Conservation (phyloP, 2,329 filamentous ascomycete genomes). For the Penicillium hesseltinei region DNA sequence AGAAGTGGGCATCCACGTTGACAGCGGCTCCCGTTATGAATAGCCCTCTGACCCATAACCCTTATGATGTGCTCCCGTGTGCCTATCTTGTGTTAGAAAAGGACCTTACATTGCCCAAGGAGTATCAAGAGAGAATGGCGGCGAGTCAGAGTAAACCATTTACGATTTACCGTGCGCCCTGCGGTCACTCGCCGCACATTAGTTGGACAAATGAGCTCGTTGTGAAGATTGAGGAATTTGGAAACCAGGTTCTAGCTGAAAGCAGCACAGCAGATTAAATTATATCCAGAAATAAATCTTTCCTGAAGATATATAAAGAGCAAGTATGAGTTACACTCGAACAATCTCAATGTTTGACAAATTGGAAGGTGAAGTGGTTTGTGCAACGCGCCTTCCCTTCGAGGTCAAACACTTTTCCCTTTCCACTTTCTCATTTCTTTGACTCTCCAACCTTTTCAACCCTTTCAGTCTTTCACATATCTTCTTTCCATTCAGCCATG, state of each 20-base stretch:
- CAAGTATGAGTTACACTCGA: background rate
- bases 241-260: background rate
- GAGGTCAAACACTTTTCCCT: background rate
- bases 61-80: conserved; percentile 32
- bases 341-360: background rate
- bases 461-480: background rate
- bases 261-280: background rate
- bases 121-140: conserved; percentile 35
- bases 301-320: background rate
- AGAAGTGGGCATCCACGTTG: conserved; percentile 25
- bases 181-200: conserved; percentile 35
- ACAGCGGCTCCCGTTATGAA: conserved; percentile 29
- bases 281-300: background rate
- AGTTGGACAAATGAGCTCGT: conserved; percentile 32
- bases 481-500: background rate
- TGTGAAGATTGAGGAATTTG: conserved; percentile 25
- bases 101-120: conserved; percentile 30
- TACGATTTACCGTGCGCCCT: conserved; percentile 24
- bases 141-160: conserved; percentile 24
- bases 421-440: background rate
- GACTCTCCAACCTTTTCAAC: background rate
- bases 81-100: conserved; percentile 34
- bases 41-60: conserved; percentile 31
- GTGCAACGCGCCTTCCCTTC: conserved; percentile 1
- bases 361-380: background rate